Base-by-base conservation (phyloP, 148 eudicot genomes). In the Persicaria maculosa region DNA sequence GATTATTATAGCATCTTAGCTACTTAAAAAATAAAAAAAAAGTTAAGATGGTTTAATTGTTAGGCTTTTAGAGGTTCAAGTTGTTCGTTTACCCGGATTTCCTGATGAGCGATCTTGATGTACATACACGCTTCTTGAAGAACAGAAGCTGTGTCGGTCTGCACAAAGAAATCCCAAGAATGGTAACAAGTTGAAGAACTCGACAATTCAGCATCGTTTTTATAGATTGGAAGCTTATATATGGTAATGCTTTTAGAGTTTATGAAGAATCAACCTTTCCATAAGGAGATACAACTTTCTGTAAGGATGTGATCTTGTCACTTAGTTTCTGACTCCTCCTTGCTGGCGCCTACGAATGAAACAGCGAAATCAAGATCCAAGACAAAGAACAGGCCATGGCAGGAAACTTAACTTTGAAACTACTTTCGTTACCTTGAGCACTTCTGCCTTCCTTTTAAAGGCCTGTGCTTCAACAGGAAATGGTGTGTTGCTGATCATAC, bases 71-170 rank as follows among this genome's bases (percentile, higher is more conserved):
- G 19, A 17, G 9, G 50, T 61, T 10, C 17, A 59, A 65, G 48
- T 14, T 19, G 14, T 43, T 44, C 5, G 9, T 17, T 77, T 45
- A 88, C 92, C 87, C 81, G 83, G 54, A 88, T 83, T 75, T 88
- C 85, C 64, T 85, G 83, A 76, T 86, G 92, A 52, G 85, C 82
- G 11, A 83, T 76, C 62, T 68, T 88, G 80, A 88, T 86, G 71
- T 79, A 81, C 76, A 81, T 80, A 72, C 84, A 85, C 12, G 92
- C 85, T 73, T 88, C 92, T 50, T 88, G 86, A 36, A 88, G 90
- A 72, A 88, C 92, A 5, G 92, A 88, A 50, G 92, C 88, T 10
- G 88, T 88, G 52, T 88, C 92, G 4, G 90, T 84, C 92, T 88
- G 85, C 78, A 71, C 14, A 19, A 16, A 5, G 5, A 71, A 19